Conservation (phyloP, 2,329 filamentous ascomycete genomes). For the Albophoma yamanashiensis region DNA sequence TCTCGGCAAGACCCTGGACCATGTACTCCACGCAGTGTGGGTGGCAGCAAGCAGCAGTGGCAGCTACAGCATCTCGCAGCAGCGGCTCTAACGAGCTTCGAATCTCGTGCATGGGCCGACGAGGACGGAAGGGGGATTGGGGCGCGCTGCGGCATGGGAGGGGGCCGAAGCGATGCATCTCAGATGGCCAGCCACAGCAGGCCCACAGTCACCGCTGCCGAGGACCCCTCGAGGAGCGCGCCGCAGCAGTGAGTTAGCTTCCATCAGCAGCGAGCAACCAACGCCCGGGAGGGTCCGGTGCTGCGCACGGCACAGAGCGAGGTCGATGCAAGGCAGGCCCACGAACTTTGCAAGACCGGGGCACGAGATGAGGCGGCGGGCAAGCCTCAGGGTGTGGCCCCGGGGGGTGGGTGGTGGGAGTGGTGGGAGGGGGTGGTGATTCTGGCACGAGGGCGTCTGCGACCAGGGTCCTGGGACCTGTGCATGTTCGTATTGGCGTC, state of each 20-base stretch:
- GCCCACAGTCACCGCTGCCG: not conserved
- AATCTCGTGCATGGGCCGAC: not conserved
- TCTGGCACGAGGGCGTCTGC: not conserved
- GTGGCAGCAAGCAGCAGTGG: conserved; percentile 1
- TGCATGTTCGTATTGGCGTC: not conserved
- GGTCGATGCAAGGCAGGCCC: not conserved
- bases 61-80: not conserved
- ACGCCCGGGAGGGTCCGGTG: not conserved
- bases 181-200: not conserved
- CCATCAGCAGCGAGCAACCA: not conserved
- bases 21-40: conserved; percentile 7
- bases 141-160: not conserved
- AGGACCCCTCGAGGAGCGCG: not conserved
- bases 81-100: not conserved
- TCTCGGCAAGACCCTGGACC: conserved; percentile 5
- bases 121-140: not conserved
- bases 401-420: not conserved
- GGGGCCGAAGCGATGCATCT: conserved; percentile 1
- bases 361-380: not conserved
- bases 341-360: not conserved
- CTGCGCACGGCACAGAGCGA: not conserved
- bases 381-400: not conserved
- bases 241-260: not conserved
- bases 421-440: not conserved
- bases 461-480: not conserved